Evolutionary conservation across 75 land plant genomes (phyloP).

Genomic region (Pinus taeda): DNA sequence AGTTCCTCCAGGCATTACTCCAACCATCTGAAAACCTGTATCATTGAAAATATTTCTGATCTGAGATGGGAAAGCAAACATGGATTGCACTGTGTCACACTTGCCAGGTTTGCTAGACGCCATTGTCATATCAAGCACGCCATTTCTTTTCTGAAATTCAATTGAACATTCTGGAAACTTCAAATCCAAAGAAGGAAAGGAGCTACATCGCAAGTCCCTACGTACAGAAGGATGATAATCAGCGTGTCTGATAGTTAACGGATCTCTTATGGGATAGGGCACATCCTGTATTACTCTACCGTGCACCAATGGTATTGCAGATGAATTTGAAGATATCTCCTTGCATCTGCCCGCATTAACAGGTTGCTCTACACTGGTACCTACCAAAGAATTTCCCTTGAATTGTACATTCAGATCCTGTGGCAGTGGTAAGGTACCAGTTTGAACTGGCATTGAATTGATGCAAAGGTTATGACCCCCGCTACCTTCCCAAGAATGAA

Average conservation of each 20-base stretch:
- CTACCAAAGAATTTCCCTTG: neutral
- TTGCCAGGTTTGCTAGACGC: neutral
- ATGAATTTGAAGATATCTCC: neutral
- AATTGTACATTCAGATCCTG: neutral
- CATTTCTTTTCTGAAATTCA: neutral
- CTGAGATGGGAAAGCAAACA: neutral
- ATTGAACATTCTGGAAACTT: neutral
- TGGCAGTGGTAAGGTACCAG: neutral
- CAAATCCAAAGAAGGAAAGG: neutral
- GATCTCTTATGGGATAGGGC: neutral
- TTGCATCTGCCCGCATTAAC: neutral
- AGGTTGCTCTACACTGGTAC: neutral
- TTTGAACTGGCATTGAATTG: neutral
- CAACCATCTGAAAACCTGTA: neutral
- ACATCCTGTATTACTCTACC: neutral
- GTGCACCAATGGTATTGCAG: neutral
- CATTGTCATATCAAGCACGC: neutral
- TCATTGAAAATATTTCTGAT: neutral
- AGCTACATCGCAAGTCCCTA: neutral
- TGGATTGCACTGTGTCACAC: conserved; percentile 4
- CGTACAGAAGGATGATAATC: conserved; percentile 1
- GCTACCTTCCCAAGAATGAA: neutral
- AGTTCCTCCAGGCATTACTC: neutral
- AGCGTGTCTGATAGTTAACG: neutral
- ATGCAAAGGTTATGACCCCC: neutral